A percentile compares a stretch with the other conserved stretches of the same genome.
These are phyloP conservation scores for Hypoxylon sp. DNA, from an alignment of 2,329 filamentous ascomycete species.

Conservation along the genomic window DNA sequence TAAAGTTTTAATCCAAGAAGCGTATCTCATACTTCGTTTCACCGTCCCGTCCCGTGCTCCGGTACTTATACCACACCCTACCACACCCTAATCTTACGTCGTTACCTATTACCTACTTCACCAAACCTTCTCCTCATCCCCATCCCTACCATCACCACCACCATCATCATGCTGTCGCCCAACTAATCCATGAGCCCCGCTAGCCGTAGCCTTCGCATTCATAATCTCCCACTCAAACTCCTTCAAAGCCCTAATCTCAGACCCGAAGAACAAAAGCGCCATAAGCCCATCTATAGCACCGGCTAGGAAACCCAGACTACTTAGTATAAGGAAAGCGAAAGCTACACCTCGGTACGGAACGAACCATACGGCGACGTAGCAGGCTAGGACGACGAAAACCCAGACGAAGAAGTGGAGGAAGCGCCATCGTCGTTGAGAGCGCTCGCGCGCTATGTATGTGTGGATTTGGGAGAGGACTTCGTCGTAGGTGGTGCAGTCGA, in stretches of 20 bases:
- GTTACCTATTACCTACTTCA: too few relatives aligned
- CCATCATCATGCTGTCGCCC: slow-evolving; percentile 9
- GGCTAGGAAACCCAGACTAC: slow-evolving; percentile 79
- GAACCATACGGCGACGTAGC: slow-evolving; percentile 89
- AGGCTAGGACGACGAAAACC: slow-evolving; percentile 76
- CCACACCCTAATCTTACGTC: not conserved
- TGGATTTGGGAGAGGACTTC: slow-evolving; percentile 79
- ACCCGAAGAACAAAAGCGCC: slow-evolving; percentile 86
- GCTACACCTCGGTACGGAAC: slow-evolving; percentile 79
- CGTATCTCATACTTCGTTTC: not conserved
- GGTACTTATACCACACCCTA: too few relatives aligned
- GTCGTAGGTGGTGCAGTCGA: slow-evolving; percentile 71
- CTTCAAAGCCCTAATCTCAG: slow-evolving; percentile 83
- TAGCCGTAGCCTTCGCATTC: slow-evolving; percentile 69
- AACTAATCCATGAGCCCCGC: slow-evolving; percentile 46
- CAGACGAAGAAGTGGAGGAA: slow-evolving; percentile 79
- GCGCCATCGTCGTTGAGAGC: slow-evolving; percentile 77
- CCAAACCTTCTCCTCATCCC: slow-evolving; percentile 45
- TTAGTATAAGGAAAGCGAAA: slow-evolving; percentile 84
- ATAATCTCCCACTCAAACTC: slow-evolving; percentile 96
- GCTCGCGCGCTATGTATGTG: slow-evolving; percentile 78
- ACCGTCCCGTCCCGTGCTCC: not conserved
- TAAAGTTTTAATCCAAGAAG: slow-evolving; percentile 5
- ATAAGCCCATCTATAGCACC: slow-evolving; percentile 89
- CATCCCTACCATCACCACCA: not conserved